These are phyloP conservation scores for Penicillium waksmanii DNA, from an alignment of 495 filamentous ascomycete genomes.

Conservation along the genomic window DNA sequence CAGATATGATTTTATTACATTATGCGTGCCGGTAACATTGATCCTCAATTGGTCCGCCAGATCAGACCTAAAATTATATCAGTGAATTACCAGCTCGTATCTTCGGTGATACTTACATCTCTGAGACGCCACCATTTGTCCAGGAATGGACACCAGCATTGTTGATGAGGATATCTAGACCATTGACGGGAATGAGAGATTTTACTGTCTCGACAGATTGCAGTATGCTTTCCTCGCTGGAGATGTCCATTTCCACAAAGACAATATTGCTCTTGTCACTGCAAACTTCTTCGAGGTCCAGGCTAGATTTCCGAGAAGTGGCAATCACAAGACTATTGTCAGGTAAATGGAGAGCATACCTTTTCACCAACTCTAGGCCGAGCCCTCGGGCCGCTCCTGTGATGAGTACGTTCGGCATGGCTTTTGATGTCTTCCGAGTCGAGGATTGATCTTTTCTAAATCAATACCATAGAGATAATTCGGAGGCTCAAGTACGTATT, in stretches of 20 bases:
- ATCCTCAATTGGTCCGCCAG: slow-evolving; percentile 38
- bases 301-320: slow-evolving; percentile 31
- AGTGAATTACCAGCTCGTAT: neutral
- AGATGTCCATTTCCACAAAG: slow-evolving; percentile 46
- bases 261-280: slow-evolving; percentile 33
- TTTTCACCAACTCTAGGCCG: slow-evolving; percentile 49
- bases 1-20: slow-evolving; percentile 38
- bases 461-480: too few species aligned
- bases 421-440: neutral
- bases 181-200: slow-evolving; percentile 32
- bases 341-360: slow-evolving; percentile 19
- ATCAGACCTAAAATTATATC: slow-evolving; percentile 20
- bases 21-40: slow-evolving; percentile 46
- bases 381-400: slow-evolving; percentile 52
- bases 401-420: slow-evolving; percentile 16
- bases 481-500: too few species aligned
- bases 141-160: slow-evolving; percentile 41
- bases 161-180: slow-evolving; percentile 52
- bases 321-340: slow-evolving; percentile 40
- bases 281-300: slow-evolving; percentile 24
- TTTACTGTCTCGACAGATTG: slow-evolving; percentile 38
- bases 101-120: slow-evolving; percentile 21
- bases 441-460: too few species aligned
- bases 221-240: slow-evolving; percentile 38
- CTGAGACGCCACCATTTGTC: slow-evolving; percentile 20